Evolutionary conservation across 2,329 filamentous ascomycete genomes (phyloP), one percentile per base, ranked within the genome.

Genomic region (Colletotrichum lupini): DNA sequence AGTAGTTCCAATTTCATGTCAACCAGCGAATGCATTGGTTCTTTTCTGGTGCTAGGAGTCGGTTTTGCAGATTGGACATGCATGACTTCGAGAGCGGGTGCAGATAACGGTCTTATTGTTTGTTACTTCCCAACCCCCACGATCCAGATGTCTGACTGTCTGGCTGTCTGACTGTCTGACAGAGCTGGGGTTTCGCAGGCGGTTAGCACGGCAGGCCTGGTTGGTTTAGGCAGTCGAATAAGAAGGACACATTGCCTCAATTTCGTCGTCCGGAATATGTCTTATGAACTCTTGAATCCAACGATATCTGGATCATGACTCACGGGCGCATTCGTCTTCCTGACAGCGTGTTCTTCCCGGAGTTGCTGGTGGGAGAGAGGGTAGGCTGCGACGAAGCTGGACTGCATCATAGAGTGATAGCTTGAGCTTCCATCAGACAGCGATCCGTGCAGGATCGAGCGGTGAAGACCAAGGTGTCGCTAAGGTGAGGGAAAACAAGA

Each of bases 31-130:
- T 76, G 90, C 52, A 91, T 93, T 79, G 84, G 88, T 12, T 81
- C 94, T 94, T 82, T 91, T 93, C 71, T 89, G 85, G 28, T 94
- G 92, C 81, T 78, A 78, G 26, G 53, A 60, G 19, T 55, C 61
- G 14, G 46, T 16, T 26, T 68, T 32, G 49, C 19, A 53, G 16
- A 53, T 46, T 7, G 19, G 46, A n/a, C 7, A 60, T 46, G 26
- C 37, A 6, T 16, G 14, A 16, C 37, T 42, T 12, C 12, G 26
- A 30, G 24, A 37, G 59, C 9, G 22, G 42, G n/a, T 14, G 35
- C 55, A 56, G 67, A 70, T 73, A 57, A 63, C 46, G 59, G 32
- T 60, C 42, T 66, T 70, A 26, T 12, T 66, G 63, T 49, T 61
- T 65, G 16, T 26, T 22, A 49, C 42, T 9, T 8, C 42, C 19